Conservation (phyloP, 2,329 filamentous ascomycete genomes). For the Botrytis fragariae region DNA sequence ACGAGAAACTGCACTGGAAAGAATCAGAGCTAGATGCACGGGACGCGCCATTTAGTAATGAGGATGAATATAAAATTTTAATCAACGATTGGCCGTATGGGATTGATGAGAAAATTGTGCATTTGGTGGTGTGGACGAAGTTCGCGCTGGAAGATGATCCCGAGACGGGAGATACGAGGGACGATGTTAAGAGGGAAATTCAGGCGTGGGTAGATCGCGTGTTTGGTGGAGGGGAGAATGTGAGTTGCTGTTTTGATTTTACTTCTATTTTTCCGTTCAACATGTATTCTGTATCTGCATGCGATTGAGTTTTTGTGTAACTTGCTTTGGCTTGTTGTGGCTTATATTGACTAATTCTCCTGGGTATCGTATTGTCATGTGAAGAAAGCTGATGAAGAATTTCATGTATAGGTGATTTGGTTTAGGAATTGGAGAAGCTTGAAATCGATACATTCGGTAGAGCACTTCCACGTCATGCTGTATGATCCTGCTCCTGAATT, state of each 20-base stretch:
- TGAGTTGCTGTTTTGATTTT: slow-evolving; percentile 41
- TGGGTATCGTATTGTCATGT: neutral
- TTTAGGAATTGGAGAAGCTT: slow-evolving; percentile 86
- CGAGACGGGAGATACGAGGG: slow-evolving; percentile 58
- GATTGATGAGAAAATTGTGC: slow-evolving; percentile 71
- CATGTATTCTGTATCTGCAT: neutral
- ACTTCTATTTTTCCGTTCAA: neutral
- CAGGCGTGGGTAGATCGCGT: slow-evolving; percentile 65
- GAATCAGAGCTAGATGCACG: slow-evolving; percentile 39
- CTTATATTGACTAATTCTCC: neutral
- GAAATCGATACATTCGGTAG: slow-evolving; percentile 82
- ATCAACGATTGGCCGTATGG: slow-evolving; percentile 96
- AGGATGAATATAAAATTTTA: slow-evolving; percentile 66
- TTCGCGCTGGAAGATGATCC: slow-evolving; percentile 72
- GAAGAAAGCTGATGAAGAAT: slow-evolving; percentile 2
- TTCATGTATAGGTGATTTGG: slow-evolving; percentile 58
- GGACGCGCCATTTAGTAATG: slow-evolving; percentile 35
- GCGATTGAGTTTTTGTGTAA: neutral
- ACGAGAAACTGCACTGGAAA: slow-evolving; percentile 68
- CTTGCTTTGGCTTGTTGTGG: neutral
- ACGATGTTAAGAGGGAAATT: slow-evolving; percentile 60
- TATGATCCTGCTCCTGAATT: slow-evolving; percentile 71
- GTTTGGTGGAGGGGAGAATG: slow-evolving; percentile 59
- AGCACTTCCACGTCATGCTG: slow-evolving; percentile 95
- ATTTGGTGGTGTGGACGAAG: slow-evolving; percentile 92